Conservation (phyloP, 1,139 yeast species). For the Kodamaea sp. region DNA sequence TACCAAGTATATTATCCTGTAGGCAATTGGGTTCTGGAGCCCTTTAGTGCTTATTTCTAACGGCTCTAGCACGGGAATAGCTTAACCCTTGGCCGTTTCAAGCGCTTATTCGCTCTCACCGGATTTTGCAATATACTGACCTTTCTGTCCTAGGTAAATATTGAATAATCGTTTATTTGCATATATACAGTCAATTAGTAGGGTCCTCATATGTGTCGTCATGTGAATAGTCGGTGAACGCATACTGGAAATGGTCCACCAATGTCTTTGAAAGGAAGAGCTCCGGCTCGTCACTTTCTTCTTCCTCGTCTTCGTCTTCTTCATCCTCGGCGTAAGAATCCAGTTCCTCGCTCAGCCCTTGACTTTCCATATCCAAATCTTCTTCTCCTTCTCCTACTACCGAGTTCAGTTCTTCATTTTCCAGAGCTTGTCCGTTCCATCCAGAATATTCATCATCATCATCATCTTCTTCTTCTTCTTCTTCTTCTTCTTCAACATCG, state of each 20-base stretch:
- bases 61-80: too few species aligned
- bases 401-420: slow-evolving; percentile 1
- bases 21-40: too few species aligned
- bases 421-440: background rate
- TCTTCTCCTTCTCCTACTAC: background rate
- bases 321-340: background rate
- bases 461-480: slow-evolving; percentile 6
- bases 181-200: too few species aligned
- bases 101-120: too few species aligned
- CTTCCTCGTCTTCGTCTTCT: slow-evolving; percentile 1
- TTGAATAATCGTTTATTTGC: too few species aligned
- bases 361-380: background rate
- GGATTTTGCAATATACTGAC: too few species aligned
- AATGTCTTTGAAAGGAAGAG: slow-evolving; percentile 8
- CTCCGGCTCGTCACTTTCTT: slow-evolving; percentile 2
- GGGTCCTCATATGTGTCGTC: slow-evolving; percentile 4
- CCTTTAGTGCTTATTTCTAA: too few species aligned
- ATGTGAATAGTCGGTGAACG: slow-evolving; percentile 13
- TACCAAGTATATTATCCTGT: too few species aligned
- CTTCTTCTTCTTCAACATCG: slow-evolving; percentile 4
- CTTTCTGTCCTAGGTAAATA: too few species aligned
- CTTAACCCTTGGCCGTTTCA: too few species aligned
- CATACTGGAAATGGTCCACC: slow-evolving; percentile 11
- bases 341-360: background rate
- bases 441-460: slow-evolving; percentile 1